Evolutionary conservation across 305 asterid genomes (phyloP), one percentile per base, ranked within the genome.

Genomic region (Striga hermonthica): DNA sequence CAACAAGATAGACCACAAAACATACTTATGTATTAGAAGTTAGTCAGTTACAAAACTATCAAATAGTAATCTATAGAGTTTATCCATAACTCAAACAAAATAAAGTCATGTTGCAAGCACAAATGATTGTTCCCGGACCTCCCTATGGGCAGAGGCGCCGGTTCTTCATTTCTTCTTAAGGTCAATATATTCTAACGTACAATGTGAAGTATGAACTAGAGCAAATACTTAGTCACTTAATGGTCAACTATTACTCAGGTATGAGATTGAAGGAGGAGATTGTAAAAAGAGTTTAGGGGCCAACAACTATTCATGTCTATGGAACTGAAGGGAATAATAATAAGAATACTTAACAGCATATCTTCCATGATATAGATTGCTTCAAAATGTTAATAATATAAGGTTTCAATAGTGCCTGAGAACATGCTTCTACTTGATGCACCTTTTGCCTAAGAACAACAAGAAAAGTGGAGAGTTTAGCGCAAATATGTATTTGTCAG

Each of bases 361-460:
- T 5, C 47, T 41, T 41, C 47, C 47, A 6, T 41, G 47, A 41
- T 41, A 7, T 41, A 6, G 10, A 41, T 10, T 41, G 7, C 6
- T 41, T 2, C 7, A 41, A 8, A 5, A 49, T 49, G 34, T 5
- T 49, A 49, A 6, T 13, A 49, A 15, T 49, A 49, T 49, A 31
- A 36, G 6, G 31, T 44, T 61, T 22, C 10, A 11, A 53, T 9
- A 41, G 22, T 34, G n/a, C 57, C 44, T 5, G 60, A 49, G 14
- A 13, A 22, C 14, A 48, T 5, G 16, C 65, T 40, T 41, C 52
- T 6, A 47, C 53, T 58, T 48, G 56, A n/a, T 31, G 38, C 63
- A 14, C 11, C 52, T 9, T 56, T 52, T 28, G 37, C 47, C 16
- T 62, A 9, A 15, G 16, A 16, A 7, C 28, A 16, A 15, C 58